These are phyloP conservation scores for Penicillium roqueforti DNA, from an alignment of 495 filamentous ascomycete species.

Conservation along the genomic window DNA sequence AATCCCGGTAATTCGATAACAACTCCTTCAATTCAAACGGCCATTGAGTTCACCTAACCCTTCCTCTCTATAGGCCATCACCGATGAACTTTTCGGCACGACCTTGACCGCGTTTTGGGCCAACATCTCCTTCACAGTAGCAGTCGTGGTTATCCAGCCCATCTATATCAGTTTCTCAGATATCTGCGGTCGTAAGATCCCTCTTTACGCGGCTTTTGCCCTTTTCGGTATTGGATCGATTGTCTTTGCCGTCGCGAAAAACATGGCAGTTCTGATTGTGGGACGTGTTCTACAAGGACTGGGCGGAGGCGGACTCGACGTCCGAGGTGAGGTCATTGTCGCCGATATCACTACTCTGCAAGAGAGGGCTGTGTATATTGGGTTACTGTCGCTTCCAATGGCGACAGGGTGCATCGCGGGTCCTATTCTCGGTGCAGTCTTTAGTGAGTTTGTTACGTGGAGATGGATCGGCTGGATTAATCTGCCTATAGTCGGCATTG, in stretches of 20 bases:
- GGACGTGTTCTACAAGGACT: slow-evolving; percentile 34
- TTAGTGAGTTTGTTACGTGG: slow-evolving; percentile 43
- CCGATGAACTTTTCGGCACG: no score
- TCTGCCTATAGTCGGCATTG: slow-evolving; percentile 48
- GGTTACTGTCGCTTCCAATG: slow-evolving; percentile 22
- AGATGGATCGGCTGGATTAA: slow-evolving; percentile 69
- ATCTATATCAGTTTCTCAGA: slow-evolving; percentile 42
- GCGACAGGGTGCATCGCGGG: slow-evolving; percentile 30
- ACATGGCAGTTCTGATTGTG: slow-evolving; percentile 31
- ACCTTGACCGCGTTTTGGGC: slow-evolving; percentile 44
- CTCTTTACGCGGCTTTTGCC: slow-evolving; percentile 35
- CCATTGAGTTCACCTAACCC: no score
- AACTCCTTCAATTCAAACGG: no score
- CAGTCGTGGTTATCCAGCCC: slow-evolving; percentile 32
- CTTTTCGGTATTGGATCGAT: slow-evolving; percentile 44
- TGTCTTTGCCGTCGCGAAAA: slow-evolving; percentile 32
- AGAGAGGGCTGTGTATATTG: slow-evolving; percentile 33
- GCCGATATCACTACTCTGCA: slow-evolving; percentile 39
- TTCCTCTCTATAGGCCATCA: no score
- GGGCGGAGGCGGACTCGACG: slow-evolving; percentile 32
- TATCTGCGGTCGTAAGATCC: slow-evolving; percentile 48
- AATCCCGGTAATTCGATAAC: no score
- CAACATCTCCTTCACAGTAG: slow-evolving; percentile 41
- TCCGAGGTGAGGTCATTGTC: slow-evolving; percentile 33
- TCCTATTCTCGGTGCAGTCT: slow-evolving; percentile 34